Evolutionary conservation across 441 rosid species (phyloP).

Genomic region (Euphorbia schlechtendalii): DNA sequence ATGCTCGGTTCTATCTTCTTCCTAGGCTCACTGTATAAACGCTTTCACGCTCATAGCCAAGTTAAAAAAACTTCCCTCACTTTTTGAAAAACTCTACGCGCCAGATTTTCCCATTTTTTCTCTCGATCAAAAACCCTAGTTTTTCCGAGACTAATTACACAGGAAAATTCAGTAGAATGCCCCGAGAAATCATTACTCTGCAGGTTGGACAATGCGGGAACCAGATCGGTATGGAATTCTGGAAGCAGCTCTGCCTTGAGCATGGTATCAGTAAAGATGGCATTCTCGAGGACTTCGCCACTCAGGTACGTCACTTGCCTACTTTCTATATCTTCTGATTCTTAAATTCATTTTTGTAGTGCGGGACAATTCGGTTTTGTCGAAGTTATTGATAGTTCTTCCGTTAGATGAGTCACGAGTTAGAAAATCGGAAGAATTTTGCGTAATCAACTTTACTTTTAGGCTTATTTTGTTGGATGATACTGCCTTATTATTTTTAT

Average conservation of each 20-base stretch:
- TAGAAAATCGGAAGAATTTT: background rate
- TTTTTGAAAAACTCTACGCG: slow-evolving; percentile 17
- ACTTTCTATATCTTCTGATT: background rate
- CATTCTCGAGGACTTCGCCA: slow-evolving; percentile 97
- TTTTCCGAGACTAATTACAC: background rate
- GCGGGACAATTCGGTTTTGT: background rate
- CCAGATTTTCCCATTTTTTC: slow-evolving; percentile 9
- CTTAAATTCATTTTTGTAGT: background rate
- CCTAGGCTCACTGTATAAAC: too few species aligned
- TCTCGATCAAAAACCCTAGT: slow-evolving; percentile 37
- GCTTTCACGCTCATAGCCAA: too few species aligned
- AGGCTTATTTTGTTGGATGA: too few species aligned
- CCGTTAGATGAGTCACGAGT: background rate
- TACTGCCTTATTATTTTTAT: background rate
- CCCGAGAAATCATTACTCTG: slow-evolving; percentile 88
- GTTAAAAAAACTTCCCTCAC: background rate
- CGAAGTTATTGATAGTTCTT: background rate
- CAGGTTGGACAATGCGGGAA: slow-evolving; percentile 99
- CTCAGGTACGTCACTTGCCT: slow-evolving; percentile 50
- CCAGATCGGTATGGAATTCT: slow-evolving; percentile 99
- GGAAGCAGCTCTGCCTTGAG: slow-evolving; percentile 99
- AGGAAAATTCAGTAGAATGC: slow-evolving; percentile 39
- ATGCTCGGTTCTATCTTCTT: too few species aligned
- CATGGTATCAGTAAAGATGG: slow-evolving; percentile 98
- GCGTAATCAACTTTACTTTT: background rate